These are phyloP conservation scores for Solanum gandarillasii DNA, from an alignment of 257 asterid species.

Conservation along the genomic window DNA sequence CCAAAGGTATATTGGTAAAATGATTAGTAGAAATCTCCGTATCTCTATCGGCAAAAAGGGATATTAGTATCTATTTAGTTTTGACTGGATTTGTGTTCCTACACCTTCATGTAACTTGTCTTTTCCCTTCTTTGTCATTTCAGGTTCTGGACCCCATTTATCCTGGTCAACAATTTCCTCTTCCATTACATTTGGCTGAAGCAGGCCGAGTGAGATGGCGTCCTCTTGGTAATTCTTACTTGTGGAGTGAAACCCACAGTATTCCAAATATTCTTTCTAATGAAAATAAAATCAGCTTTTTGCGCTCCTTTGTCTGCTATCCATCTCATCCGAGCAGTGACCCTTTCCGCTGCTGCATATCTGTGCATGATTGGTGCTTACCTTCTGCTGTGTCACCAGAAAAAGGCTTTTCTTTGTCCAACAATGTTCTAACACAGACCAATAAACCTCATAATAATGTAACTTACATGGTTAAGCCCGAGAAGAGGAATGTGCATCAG, in stretches of 20 bases:
- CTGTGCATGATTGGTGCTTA: conserved; percentile 57
- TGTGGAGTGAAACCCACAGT: conserved; percentile 92
- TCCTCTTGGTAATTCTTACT: conserved; percentile 73
- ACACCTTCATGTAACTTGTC: background rate
- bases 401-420: conserved; percentile 23
- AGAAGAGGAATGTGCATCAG: conserved; percentile 50
- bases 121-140: conserved; percentile 2
- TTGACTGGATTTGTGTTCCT: conserved; percentile 1
- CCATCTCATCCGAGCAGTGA: conserved; percentile 93
- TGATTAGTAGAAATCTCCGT: background rate
- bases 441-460: conserved; percentile 19
- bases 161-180: conserved; percentile 95
- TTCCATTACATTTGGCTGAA: conserved; percentile 94
- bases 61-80: background rate
- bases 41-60: background rate
- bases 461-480: conserved; percentile 33
- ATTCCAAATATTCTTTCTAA: conserved; percentile 71
- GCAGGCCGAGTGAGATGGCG: conserved; percentile 91
- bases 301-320: conserved; percentile 87
- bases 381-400: conserved; percentile 40
- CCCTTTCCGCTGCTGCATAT: conserved; percentile 87
- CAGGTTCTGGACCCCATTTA: conserved; percentile 88
- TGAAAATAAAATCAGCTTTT: conserved; percentile 56
- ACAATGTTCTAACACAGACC: conserved; percentile 22
- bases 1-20: conserved; percentile 54